Evolutionary conservation across 2,329 filamentous ascomycete genomes (phyloP).

Genomic region (Apiospora koreana): DNA sequence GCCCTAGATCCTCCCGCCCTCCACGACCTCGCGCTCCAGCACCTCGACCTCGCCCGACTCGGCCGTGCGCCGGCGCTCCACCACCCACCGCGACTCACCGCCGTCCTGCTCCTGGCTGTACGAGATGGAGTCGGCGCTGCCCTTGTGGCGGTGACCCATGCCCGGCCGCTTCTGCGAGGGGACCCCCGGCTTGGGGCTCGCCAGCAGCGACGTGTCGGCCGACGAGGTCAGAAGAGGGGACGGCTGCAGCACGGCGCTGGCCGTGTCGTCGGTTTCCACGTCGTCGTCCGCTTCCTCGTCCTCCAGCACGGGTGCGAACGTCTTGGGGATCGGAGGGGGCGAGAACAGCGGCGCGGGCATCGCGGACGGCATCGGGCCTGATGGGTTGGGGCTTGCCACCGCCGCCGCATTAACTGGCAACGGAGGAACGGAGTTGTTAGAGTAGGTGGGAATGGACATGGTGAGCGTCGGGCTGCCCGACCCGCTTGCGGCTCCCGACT

Average conservation of each 20-base stretch:
- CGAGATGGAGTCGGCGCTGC: slow-evolving; percentile 68
- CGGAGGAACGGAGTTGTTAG: slow-evolving; percentile 22
- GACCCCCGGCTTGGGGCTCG: slow-evolving; percentile 15
- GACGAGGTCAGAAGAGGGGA: not conserved
- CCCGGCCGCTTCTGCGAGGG: slow-evolving; percentile 30
- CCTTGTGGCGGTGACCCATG: slow-evolving; percentile 39
- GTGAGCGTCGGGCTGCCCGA: slow-evolving; percentile 54
- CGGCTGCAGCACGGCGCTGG: slow-evolving; percentile 13
- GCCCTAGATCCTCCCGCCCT: slow-evolving; percentile 45
- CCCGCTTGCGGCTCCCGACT: slow-evolving; percentile 48
- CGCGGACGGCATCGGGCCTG: slow-evolving; percentile 12
- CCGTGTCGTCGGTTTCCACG: not conserved
- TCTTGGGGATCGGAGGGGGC: slow-evolving; percentile 23
- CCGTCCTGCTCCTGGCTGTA: slow-evolving; percentile 65
- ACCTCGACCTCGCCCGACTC: slow-evolving; percentile 67
- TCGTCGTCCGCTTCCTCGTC: slow-evolving; percentile 33
- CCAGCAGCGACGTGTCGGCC: not conserved
- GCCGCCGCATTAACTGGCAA: slow-evolving; percentile 20
- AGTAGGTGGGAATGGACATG: slow-evolving; percentile 37
- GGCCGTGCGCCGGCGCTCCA: slow-evolving; percentile 67
- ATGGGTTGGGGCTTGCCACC: slow-evolving; percentile 13
- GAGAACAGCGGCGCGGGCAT: slow-evolving; percentile 24
- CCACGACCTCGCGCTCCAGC: slow-evolving; percentile 65
- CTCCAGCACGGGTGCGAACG: slow-evolving; percentile 41
- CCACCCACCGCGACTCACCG: slow-evolving; percentile 63